Evolutionary conservation across 2,329 filamentous ascomycete species (phyloP).

Genomic region (Ascocoryne sarcoides): DNA sequence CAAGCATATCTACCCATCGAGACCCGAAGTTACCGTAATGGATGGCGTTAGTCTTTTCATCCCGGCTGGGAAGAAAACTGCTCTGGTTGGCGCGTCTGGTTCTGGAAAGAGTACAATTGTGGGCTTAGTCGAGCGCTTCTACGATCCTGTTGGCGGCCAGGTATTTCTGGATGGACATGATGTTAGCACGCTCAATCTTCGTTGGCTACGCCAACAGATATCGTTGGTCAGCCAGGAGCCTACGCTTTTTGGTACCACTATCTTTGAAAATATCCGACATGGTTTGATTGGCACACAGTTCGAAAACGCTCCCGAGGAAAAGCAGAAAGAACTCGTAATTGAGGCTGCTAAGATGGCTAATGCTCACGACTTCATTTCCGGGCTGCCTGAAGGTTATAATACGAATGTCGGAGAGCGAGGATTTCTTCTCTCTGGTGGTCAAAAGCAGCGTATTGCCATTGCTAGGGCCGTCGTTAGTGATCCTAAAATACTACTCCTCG

Average conservation of each 20-base stretch:
- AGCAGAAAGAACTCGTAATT: slow-evolving; percentile 61
- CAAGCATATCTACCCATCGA: slow-evolving; percentile 90
- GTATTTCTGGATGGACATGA: slow-evolving; percentile 78
- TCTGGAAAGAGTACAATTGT: slow-evolving; percentile 94
- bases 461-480: slow-evolving; percentile 84
- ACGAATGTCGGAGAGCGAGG: slow-evolving; percentile 95
- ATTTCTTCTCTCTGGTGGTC: slow-evolving; percentile 84
- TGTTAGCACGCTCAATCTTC: slow-evolving; percentile 71
- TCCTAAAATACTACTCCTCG: slow-evolving; percentile 83
- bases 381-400: slow-evolving; percentile 79
- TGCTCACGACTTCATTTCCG: slow-evolving; percentile 81
- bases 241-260: slow-evolving; percentile 79
- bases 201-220: slow-evolving; percentile 88
- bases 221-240: slow-evolving; percentile 91
- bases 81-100: slow-evolving; percentile 86
- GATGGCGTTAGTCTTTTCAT: slow-evolving; percentile 70
- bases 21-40: slow-evolving; percentile 85
- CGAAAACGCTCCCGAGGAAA: slow-evolving; percentile 59
- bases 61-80: slow-evolving; percentile 84
- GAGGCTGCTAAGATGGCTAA: slow-evolving; percentile 86
- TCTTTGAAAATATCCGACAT: slow-evolving; percentile 82
- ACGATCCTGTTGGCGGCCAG: slow-evolving; percentile 73
- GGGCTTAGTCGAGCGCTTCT: slow-evolving; percentile 88
- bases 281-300: slow-evolving; percentile 78
- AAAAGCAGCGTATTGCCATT: slow-evolving; percentile 95